Base-by-base conservation (phyloP, 2,329 filamentous ascomycete genomes). In the Fonsecaea pedrosoi region DNA sequence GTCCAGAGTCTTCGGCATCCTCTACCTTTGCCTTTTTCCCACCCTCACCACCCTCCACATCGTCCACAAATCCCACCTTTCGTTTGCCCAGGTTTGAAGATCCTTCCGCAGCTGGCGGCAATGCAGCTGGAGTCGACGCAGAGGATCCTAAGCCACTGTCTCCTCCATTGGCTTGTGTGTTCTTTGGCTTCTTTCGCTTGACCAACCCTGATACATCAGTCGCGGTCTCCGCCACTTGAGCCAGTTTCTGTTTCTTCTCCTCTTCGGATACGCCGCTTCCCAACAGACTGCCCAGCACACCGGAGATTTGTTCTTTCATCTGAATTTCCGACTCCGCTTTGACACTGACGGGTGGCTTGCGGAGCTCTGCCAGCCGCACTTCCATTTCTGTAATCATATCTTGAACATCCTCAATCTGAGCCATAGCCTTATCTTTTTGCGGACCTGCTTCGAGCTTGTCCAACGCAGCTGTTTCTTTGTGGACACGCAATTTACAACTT, bases 361-460 rank as follows among this genome's bases (percentile, higher is more conserved):
- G 82, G 7, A 89, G 84, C 68, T 90, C 87, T 54, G 81, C 74
- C 18, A 89, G 80, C 78, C 86, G 73, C 72, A 85, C 83, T 72
- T 87, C 81, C 82, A 90, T 88, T 60, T 89, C 87, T 25, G 81
- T 80, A 3, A 89, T 77, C 75, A 89, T 87, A 53, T 87, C 84
- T 71, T 85, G 85, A 25, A 88, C 86, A 64, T 89, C 87, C 4
- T 81, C 79, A 68, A 89, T 84, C 61, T 78, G 79, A 37, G 78
- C 79, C 70, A 81, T 83, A 32, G 76, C 71, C 38, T 83, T 78
- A 54, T 78, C 78, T 78, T 77, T 67, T 18, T 60, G 59, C 8
- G 61, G 62, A 9, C 68, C 81, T 64, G 83, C 77, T 35, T 80
- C 77, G 8, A 77, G 70, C 1, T 50, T 66, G 48, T 79, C 70